A percentile compares a stretch with the other conserved stretches of the same genome.
phyloP scores from a whole-genome alignment of 73 alveolate species.

The Uronychia setigera region DNA sequence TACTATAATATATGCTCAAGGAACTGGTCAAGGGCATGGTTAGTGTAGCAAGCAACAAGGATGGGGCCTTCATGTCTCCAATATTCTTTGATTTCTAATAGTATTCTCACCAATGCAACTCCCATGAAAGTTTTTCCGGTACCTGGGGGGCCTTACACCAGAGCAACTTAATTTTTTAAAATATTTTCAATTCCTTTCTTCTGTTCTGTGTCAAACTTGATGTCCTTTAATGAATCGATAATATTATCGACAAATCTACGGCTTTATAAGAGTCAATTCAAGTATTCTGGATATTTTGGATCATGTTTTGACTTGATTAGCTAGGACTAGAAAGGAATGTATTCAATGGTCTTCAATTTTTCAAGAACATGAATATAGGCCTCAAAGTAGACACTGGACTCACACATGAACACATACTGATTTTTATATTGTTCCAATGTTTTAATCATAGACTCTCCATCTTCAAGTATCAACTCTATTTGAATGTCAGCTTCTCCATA shows the following conservation, averaged over 20 bases:
- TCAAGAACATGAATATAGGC: slow-evolving; percentile 28
- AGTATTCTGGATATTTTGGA: not conserved
- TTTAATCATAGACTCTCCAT: not conserved
- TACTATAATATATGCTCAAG: slow-evolving; percentile 44
- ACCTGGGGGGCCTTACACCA: slow-evolving; percentile 93
- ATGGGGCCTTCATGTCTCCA: slow-evolving; percentile 61
- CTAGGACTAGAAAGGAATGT: slow-evolving; percentile 7
- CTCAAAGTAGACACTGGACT: slow-evolving; percentile 42
- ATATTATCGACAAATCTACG: not conserved
- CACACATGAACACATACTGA: slow-evolving; percentile 10
- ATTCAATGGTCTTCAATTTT: slow-evolving; percentile 9
- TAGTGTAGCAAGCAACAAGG: slow-evolving; percentile 70
- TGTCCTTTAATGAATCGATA: not conserved
- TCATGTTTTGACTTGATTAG: not conserved
- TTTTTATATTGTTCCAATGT: not conserved
- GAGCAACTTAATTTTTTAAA: slow-evolving; percentile 66
- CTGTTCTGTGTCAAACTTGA: slow-evolving; percentile 72
- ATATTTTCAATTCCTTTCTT: slow-evolving; percentile 62
- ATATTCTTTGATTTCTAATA: slow-evolving; percentile 41
- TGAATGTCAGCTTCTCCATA: not conserved
- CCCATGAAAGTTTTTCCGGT: slow-evolving; percentile 91
- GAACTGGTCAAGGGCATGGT: slow-evolving; percentile 77
- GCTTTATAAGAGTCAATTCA: not conserved
- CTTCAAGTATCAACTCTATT: not conserved
- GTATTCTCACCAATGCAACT: slow-evolving; percentile 63